Base-by-base conservation (phyloP, 768 basidiomycete genomes). In the Pisolithus marmoratus region DNA sequence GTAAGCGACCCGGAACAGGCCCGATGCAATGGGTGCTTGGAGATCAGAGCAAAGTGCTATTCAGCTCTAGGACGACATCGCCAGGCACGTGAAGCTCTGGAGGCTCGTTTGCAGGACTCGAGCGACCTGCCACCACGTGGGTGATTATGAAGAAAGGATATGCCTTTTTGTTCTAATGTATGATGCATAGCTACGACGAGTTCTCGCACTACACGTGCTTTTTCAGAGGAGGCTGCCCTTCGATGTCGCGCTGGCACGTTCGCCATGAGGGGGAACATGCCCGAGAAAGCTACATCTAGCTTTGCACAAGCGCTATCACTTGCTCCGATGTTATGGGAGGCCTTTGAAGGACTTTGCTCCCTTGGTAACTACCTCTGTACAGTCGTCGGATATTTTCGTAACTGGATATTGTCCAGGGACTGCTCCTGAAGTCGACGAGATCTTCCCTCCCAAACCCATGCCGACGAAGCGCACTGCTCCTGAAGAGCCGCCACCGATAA, bases 281-380 rank as follows among this genome's bases (percentile, higher is more conserved):
- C 78, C 3, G 84, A 86, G 49, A 79, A 81, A 58, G 93, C 93
- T n/a, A 72, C 77, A 23, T 62, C 70, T 49, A 85, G 83, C 62
- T 94, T 87, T 66, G 76, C 76, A 43, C 79, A 83, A 53, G 87
- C 91, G 24, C 74, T 96, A 54, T 65, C 73, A 14, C 64, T 83
- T 44, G 85, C 91, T 63, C 89, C 90, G 29, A 79, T 90, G 64
- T 70, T 94, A 49, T 95, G 92, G 92, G 93, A 96, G 66, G 93
- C 93, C 5, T 88, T 93, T 60, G 90, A 93, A 62, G 92, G 90
- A 0, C 67, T 96, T 31, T 95, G 93, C 65, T 70, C 77, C 27
- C 70, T 90, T 42, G 93, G 94, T 87, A 60, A 48, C 75, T 54
- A 51, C 47, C 36, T 49, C 54, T 44, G 22, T n/a, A 54, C 34